Conservation (phyloP, 2,329 filamentous ascomycete species). For the Seiridium cupressi region DNA sequence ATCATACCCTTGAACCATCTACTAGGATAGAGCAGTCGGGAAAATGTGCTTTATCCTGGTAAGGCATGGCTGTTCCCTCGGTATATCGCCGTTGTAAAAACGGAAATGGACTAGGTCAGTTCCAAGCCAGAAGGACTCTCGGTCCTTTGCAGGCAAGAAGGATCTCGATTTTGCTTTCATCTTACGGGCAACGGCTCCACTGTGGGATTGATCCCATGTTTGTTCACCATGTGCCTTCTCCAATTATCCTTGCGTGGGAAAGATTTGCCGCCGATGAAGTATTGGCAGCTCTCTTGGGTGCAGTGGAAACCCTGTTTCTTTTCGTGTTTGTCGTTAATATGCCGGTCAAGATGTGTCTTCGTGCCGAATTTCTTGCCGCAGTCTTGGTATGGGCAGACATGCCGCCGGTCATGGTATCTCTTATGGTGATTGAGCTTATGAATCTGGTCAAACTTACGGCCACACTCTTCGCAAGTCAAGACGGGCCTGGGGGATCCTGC, state of each 20-base stretch:
- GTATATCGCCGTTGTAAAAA: too few species aligned
- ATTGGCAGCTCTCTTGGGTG: constrained; percentile 51
- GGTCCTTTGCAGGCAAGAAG: too few species aligned
- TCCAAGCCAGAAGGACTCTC: too few species aligned
- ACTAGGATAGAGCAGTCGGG: too few species aligned
- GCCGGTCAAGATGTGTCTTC: constrained; percentile 60
- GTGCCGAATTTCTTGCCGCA: constrained; percentile 60
- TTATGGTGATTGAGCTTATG: constrained; percentile 63
- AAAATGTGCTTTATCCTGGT: too few species aligned
- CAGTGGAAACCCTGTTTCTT: constrained; percentile 62
- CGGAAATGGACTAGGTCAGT: too few species aligned
- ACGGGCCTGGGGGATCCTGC: constrained; percentile 12
- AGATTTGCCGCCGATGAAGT: constrained; percentile 57
- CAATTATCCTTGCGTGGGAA: constrained; percentile 64
- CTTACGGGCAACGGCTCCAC: constrained; percentile 5
- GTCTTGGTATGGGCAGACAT: constrained; percentile 38
- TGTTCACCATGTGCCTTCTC: constrained; percentile 61
- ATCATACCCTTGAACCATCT: too few species aligned
- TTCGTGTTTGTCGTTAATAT: constrained; percentile 61
- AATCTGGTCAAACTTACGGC: constrained; percentile 51
- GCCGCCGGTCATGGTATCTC: constrained; percentile 58
- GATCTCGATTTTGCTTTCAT: neutral
- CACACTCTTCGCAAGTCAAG: constrained; percentile 39
- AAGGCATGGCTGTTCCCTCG: too few species aligned
- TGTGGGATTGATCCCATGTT: constrained; percentile 36